phyloP scores from a whole-genome alignment of 495 filamentous ascomycete species.

The Talaromyces adpressus region DNA sequence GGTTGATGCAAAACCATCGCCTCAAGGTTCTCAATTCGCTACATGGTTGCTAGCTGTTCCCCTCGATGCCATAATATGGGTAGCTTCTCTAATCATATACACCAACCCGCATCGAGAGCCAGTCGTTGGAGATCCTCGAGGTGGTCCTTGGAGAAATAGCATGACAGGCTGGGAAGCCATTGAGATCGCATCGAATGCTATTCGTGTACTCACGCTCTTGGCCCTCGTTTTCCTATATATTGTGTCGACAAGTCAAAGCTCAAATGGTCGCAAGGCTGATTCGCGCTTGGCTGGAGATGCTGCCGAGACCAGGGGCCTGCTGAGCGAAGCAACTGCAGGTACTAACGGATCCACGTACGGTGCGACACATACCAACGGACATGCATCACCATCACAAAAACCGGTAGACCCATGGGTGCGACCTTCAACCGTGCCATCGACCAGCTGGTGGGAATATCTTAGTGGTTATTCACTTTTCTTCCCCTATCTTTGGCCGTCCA shows the following conservation, averaged over 20 bases:
- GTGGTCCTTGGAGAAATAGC: conserved; percentile 34
- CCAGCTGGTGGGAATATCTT: conserved; percentile 86
- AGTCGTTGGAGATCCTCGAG: conserved; percentile 45
- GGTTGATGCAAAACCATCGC: conserved; percentile 69
- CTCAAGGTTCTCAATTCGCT: conserved; percentile 62
- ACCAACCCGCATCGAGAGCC: conserved; percentile 52
- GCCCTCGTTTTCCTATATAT: conserved; percentile 53
- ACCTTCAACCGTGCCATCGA: conserved; percentile 56
- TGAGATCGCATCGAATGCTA: conserved; percentile 50
- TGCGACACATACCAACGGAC: conserved; percentile 27
- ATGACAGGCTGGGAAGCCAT: conserved; percentile 60
- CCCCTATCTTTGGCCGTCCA: conserved; percentile 89
- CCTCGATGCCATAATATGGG: conserved; percentile 63
- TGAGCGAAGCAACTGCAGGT: conserved; percentile 38
- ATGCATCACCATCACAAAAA: conserved; percentile 30
- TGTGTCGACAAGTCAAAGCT: conserved; percentile 38
- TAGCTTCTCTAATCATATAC: conserved; percentile 55
- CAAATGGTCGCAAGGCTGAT: conserved; percentile 17
- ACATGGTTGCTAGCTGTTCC: conserved; percentile 64
- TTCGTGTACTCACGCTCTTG: conserved; percentile 55
- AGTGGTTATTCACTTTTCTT: conserved; percentile 84
- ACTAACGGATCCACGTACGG: conserved; percentile 49
- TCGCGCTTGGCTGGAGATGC: conserved; percentile 22
- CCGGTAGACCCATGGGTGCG: conserved; percentile 53
- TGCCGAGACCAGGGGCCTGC: conserved; percentile 50